Evolutionary conservation across 139 green algal genomes (phyloP).

Genomic region (Chlamydomonas schloesseri): DNA sequence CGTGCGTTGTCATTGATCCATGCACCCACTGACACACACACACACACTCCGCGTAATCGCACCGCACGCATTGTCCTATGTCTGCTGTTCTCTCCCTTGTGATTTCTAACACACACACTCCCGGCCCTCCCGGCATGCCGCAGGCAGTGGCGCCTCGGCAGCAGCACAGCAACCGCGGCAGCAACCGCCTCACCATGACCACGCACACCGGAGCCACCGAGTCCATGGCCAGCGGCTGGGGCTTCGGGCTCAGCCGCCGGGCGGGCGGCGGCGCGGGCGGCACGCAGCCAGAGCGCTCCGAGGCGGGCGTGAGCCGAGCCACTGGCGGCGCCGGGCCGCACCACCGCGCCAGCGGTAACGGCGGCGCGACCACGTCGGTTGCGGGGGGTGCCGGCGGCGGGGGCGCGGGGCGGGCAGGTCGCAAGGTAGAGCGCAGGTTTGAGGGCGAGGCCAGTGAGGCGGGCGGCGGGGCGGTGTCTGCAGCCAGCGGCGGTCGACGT

Average conservation of each 20-base stretch:
- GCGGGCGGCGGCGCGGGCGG: not conserved
- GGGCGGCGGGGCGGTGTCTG: not conserved
- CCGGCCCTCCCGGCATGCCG: not conserved
- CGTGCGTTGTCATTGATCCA: not conserved
- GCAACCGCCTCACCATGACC: constrained; percentile 35
- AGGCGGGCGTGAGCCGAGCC: not conserved
- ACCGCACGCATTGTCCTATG: too few species aligned
- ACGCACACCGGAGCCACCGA: constrained; percentile 20
- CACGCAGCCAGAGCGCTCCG: not conserved
- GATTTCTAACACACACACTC: too few species aligned
- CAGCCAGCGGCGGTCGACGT: not conserved
- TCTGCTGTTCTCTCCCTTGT: too few species aligned
- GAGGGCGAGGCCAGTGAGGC: constrained; percentile 32
- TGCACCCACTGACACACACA: too few species aligned
- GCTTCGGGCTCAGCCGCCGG: not conserved
- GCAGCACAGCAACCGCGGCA: constrained; percentile 42
- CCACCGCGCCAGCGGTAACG: not conserved
- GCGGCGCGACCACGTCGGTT: not conserved
- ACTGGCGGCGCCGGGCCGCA: not conserved
- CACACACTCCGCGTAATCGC: too few species aligned
- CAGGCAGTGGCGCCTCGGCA: constrained; percentile 16
- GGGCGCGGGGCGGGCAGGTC: not conserved
- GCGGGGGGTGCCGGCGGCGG: not conserved
- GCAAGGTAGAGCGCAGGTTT: too few species aligned
- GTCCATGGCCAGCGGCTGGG: constrained; percentile 26